Evolutionary conservation across 208 protist genomes (phyloP).

Genomic region (Histomonas meleagridis): DNA sequence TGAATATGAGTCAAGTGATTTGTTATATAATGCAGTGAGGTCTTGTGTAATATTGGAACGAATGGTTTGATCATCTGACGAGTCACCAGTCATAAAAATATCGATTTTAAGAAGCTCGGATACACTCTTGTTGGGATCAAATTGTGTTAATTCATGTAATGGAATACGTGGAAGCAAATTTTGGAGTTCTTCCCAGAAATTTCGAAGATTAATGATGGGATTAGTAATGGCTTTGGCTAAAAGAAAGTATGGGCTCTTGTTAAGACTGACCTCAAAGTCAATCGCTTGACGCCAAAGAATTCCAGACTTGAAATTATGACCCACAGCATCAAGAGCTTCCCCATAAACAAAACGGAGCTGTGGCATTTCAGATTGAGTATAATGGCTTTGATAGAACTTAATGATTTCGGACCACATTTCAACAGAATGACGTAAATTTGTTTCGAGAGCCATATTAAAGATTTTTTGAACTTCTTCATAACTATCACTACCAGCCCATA

Average conservation of each 20-base stretch:
- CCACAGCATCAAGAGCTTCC: neutral
- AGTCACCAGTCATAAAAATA: too few relatives aligned
- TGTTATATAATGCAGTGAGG: neutral
- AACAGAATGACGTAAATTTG: neutral
- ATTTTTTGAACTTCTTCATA: neutral
- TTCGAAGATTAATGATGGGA: neutral
- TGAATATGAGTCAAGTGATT: neutral
- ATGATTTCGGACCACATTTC: conserved; percentile 14
- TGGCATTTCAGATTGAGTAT: neutral
- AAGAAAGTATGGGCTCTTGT: neutral
- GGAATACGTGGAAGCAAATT: neutral
- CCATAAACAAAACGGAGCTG: neutral
- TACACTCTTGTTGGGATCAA: too few relatives aligned
- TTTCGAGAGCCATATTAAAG: neutral
- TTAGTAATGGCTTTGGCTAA: neutral
- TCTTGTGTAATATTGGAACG: too few relatives aligned
- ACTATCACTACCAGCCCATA: neutral
- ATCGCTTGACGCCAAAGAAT: neutral
- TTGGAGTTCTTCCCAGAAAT: neutral
- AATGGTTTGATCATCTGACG: too few relatives aligned
- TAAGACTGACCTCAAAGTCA: neutral
- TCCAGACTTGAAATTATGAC: neutral
- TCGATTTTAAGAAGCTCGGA: too few relatives aligned
- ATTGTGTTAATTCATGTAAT: too few relatives aligned
- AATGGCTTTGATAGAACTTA: neutral